phyloP scores from a whole-genome alignment of 1,284 basidiomycete genomes.

The Cutaneotrichosporon sp. region DNA sequence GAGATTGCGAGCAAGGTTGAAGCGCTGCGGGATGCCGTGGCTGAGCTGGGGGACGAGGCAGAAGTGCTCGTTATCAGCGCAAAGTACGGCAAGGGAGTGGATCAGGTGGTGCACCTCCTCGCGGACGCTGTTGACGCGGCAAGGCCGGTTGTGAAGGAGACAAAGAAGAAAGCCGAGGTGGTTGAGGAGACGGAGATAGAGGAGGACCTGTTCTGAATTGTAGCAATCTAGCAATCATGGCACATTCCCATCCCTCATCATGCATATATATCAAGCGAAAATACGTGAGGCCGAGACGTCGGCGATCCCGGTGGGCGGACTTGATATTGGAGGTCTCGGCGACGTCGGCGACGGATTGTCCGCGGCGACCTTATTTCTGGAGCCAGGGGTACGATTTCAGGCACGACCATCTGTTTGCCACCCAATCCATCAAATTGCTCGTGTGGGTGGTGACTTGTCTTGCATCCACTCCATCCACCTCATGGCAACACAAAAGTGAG shows the following conservation, averaged over 20 bases:
- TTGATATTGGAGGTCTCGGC: too few relatives aligned
- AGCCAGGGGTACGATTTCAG: background rate
- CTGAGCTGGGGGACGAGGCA: constrained; percentile 42
- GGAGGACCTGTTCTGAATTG: background rate
- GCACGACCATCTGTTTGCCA: background rate
- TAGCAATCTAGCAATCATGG: background rate
- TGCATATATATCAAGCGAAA: background rate
- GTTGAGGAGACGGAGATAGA: constrained; percentile 7
- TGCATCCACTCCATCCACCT: constrained; percentile 3
- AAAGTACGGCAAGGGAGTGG: constrained; percentile 72
- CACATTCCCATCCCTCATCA: too few relatives aligned
- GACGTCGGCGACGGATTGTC: too few relatives aligned
- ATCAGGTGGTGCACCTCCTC: constrained; percentile 61
- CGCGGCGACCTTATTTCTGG: too few relatives aligned
- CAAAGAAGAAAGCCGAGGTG: background rate
- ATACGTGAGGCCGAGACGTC: background rate
- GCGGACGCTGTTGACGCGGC: constrained; percentile 63
- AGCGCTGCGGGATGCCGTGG: constrained; percentile 41
- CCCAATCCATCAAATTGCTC: background rate
- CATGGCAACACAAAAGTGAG: constrained; percentile 11
- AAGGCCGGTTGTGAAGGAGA: constrained; percentile 5
- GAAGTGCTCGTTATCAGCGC: constrained; percentile 74
- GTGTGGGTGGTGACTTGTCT: too few relatives aligned
- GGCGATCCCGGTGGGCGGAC: background rate
- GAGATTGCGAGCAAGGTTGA: constrained; percentile 40